A percentile compares a stretch with the other conserved stretches of the same genome.
Evolutionary conservation across 2,329 filamentous ascomycete genomes (phyloP).

Genomic region (Geosmithia putterillii): DNA sequence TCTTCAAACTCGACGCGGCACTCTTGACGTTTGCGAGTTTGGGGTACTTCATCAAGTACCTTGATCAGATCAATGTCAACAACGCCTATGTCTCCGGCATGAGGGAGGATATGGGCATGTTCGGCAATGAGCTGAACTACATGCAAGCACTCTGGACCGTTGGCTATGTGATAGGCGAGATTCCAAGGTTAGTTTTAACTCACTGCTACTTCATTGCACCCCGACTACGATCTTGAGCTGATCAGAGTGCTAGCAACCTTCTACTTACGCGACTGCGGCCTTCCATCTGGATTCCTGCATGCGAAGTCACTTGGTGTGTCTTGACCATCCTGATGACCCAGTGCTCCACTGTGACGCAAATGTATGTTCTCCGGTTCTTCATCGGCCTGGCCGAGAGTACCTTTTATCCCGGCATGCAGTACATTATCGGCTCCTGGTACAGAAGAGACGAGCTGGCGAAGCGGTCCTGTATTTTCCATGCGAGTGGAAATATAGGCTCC

Average conservation of each 20-base stretch:
- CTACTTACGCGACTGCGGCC: conserved; percentile 23
- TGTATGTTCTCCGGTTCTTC: conserved; percentile 29
- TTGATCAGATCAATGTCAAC: conserved; percentile 18
- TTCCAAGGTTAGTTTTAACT: conserved; percentile 5
- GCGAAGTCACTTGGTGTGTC: conserved; percentile 18
- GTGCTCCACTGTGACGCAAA: conserved; percentile 18
- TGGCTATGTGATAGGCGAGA: conserved; percentile 11
- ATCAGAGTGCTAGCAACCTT: conserved; percentile 30
- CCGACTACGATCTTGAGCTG: not conserved
- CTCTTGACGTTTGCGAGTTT: conserved; percentile 22
- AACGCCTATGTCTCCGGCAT: conserved; percentile 24
- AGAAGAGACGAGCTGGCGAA: conserved; percentile 26
- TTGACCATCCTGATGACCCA: conserved; percentile 22
- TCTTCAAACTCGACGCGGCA: conserved; percentile 28
- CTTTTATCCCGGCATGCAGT: conserved; percentile 25
- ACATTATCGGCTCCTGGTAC: conserved; percentile 24
- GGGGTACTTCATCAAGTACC: conserved; percentile 24
- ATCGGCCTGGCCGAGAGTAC: conserved; percentile 25
- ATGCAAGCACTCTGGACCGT: conserved; percentile 30
- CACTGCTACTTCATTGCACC: not conserved
- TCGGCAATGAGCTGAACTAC: conserved; percentile 17
- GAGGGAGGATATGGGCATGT: conserved; percentile 16
- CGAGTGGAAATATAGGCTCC: conserved; percentile 17
- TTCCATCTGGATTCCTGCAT: conserved; percentile 25
- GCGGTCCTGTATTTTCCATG: conserved; percentile 33